Conservation (phyloP, 1,139 yeast genomes). For the Yamadazyma pseudoaaseri region DNA sequence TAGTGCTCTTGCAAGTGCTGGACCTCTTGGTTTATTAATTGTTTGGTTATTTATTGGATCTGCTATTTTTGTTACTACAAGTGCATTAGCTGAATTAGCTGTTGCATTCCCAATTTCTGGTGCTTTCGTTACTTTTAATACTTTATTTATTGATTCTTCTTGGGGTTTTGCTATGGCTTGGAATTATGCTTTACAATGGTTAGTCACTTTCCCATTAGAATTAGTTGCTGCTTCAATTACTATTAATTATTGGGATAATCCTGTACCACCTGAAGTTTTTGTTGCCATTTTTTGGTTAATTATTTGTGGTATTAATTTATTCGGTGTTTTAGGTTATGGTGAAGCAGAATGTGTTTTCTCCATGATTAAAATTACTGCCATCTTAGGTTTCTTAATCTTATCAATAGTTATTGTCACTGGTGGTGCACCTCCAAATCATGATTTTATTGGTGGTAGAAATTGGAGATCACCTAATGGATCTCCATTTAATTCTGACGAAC, state of each 20-base stretch:
- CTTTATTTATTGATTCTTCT: constrained; percentile 35
- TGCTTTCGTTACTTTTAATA: constrained; percentile 38
- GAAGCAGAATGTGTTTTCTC: constrained; percentile 34
- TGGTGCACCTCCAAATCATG: constrained; percentile 36
- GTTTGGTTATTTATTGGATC: constrained; percentile 33
- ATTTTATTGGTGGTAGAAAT: constrained; percentile 30
- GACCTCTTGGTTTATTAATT: constrained; percentile 35
- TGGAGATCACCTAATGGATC: constrained; percentile 35
- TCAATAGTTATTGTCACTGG: constrained; percentile 31
- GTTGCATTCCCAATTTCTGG: constrained; percentile 41
- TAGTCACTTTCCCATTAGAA: constrained; percentile 38
- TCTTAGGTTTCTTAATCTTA: constrained; percentile 31
- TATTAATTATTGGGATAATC: constrained; percentile 28
- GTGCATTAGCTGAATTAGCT: constrained; percentile 38
- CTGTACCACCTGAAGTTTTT: constrained; percentile 28
- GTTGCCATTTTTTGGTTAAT: constrained; percentile 31
- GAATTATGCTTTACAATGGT: constrained; percentile 43
- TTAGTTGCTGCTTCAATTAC: constrained; percentile 40
- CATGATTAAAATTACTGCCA: constrained; percentile 30
- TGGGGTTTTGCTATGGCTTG: constrained; percentile 43
- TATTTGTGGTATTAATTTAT: constrained; percentile 28
- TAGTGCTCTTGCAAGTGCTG: constrained; percentile 30
- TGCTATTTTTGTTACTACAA: constrained; percentile 33
- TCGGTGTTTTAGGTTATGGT: constrained; percentile 39
- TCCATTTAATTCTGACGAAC: constrained; percentile 25